phyloP scores from a whole-genome alignment of 139 green algal species.

The Haematococcus lacustris region DNA sequence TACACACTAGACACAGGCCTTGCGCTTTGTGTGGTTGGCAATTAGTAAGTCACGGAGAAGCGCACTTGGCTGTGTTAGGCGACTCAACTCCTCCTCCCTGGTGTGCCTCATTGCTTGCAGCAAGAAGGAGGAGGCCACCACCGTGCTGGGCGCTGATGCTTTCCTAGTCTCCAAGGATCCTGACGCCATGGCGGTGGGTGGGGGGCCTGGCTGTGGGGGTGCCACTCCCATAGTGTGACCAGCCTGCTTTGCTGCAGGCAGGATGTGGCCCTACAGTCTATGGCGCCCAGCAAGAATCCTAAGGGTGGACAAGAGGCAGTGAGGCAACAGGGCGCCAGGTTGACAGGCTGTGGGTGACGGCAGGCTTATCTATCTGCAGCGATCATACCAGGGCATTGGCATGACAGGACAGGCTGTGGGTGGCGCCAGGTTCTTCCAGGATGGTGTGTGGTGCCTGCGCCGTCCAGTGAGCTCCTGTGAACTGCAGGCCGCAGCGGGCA shows the following conservation, averaged over 20 bases:
- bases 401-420: neutral
- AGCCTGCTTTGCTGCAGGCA: neutral
- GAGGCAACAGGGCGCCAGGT: no score
- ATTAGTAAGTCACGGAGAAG: no score
- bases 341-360: neutral
- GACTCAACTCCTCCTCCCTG: no score
- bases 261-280: neutral
- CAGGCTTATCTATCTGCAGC: neutral
- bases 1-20: no score
- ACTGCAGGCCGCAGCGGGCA: slow-evolving; percentile 22
- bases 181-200: slow-evolving; percentile 49
- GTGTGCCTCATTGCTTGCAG: no score
- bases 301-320: neutral
- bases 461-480: no score
- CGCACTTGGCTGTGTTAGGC: no score
- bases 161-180: slow-evolving; percentile 56
- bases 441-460: neutral
- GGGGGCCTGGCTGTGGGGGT: neutral
- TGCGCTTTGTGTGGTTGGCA: no score
- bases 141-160: slow-evolving; percentile 52
- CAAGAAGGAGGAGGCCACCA: slow-evolving; percentile 66
- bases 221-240: neutral
- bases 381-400: neutral
- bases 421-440: neutral
- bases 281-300: neutral